A percentile compares a stretch with the other conserved stretches of the same genome.
Evolutionary conservation across 192 early-diverging fungal genomes (phyloP).

Genomic region (Chytriomyces hyalinus): DNA sequence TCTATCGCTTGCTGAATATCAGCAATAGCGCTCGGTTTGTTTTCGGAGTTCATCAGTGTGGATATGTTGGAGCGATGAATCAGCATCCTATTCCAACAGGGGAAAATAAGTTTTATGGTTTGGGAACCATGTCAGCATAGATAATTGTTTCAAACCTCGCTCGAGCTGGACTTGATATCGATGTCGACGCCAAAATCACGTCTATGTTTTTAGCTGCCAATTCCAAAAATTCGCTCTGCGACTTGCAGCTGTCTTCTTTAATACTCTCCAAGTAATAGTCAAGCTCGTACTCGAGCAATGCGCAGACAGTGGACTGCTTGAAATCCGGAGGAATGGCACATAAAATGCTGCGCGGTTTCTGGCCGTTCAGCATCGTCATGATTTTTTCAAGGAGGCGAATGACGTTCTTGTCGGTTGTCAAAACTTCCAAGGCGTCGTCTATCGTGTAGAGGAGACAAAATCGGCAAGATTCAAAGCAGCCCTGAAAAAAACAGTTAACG

Average conservation of each 20-base stretch:
- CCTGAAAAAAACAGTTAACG: neutral
- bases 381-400: slow-evolving; percentile 1
- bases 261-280: slow-evolving; percentile 27
- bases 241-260: slow-evolving; percentile 32
- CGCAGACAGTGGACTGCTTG: neutral
- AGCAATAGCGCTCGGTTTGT: neutral
- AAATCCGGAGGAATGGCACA: no score
- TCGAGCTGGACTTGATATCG: neutral
- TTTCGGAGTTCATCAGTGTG: neutral
- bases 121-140: neutral
- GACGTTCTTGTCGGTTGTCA: neutral
- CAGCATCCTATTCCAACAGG: neutral
- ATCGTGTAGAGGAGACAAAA: neutral
- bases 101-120: neutral
- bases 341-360: neutral
- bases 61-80: neutral
- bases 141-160: neutral
- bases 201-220: neutral
- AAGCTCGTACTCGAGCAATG: slow-evolving; percentile 9
- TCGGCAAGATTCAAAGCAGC: slow-evolving; percentile 10
- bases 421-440: neutral
- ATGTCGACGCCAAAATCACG: neutral
- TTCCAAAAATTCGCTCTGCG: neutral
- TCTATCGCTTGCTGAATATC: slow-evolving; percentile 30
- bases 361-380: neutral